phyloP scores from a whole-genome alignment of 192 early-diverging fungal species.

The Umbelopsis sp. region DNA sequence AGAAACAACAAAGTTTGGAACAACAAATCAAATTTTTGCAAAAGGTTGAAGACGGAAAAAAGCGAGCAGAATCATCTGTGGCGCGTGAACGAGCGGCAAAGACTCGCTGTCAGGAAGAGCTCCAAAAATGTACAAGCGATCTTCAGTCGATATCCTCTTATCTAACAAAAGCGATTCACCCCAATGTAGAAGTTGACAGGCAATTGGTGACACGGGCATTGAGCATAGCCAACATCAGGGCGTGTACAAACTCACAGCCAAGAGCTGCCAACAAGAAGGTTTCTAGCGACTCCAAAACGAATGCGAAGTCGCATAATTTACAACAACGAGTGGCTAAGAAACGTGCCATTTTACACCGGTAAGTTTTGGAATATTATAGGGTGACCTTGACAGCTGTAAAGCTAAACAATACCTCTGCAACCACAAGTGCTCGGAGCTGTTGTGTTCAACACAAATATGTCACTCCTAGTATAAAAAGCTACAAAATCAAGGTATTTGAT shows the following conservation, averaged over 20 bases:
- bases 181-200: slow-evolving; percentile 10
- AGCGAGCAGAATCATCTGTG: slow-evolving; percentile 18
- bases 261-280: background rate
- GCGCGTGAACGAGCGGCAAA: slow-evolving; percentile 21
- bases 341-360: slow-evolving; percentile 15
- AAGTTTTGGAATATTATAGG: background rate
- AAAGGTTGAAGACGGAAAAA: slow-evolving; percentile 10
- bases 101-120: slow-evolving; percentile 8
- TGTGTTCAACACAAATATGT: slow-evolving; percentile 1
- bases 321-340: slow-evolving; percentile 27
- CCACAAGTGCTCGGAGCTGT: background rate
- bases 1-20: slow-evolving; percentile 8
- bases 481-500: slow-evolving; percentile 24
- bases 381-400: background rate
- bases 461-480: background rate
- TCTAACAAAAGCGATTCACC: background rate
- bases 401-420: background rate
- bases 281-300: background rate
- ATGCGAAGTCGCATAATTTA: slow-evolving; percentile 12
- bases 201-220: slow-evolving; percentile 22
- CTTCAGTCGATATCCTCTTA: slow-evolving; percentile 8
- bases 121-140: slow-evolving; percentile 8
- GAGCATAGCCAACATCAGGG: slow-evolving; percentile 23
- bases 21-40: slow-evolving; percentile 17
- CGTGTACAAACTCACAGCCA: background rate